These are phyloP conservation scores for Cladophialophora yegresii DNA, from an alignment of 2,329 filamentous ascomycete species.

Conservation along the genomic window DNA sequence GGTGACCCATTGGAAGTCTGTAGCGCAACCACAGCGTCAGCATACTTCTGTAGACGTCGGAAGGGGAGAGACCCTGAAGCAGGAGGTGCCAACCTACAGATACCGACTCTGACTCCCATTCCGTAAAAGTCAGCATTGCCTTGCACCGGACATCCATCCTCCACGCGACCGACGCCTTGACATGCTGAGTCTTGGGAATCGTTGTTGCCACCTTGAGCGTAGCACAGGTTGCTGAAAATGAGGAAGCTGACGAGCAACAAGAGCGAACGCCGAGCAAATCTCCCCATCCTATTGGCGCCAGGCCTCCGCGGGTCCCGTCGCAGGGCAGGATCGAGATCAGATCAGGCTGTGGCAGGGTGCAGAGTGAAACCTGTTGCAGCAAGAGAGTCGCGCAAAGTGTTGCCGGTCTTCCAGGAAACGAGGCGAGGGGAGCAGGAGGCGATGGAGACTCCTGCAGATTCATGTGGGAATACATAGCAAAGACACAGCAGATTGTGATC, in stretches of 20 bases:
- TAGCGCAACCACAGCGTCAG: neutral
- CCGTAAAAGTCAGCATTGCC: neutral
- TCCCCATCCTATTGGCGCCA: neutral
- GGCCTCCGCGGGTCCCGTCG: neutral
- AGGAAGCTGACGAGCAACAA: neutral
- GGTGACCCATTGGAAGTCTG: constrained; percentile 30
- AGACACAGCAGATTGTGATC: neutral
- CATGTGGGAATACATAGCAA: neutral
- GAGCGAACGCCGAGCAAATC: neutral
- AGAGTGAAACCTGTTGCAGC: neutral
- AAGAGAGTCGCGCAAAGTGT: neutral
- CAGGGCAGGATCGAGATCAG: neutral
- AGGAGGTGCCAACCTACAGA: neutral
- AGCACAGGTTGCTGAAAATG: neutral
- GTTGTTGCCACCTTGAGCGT: neutral
- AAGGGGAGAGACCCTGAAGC: no score
- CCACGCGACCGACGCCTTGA: neutral
- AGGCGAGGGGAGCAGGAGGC: neutral
- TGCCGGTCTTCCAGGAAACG: neutral
- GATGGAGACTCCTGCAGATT: neutral
- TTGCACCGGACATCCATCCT: neutral
- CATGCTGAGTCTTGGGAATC: neutral
- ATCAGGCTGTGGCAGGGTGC: neutral
- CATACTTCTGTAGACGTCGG: neutral
- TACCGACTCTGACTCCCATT: neutral